phyloP scores from a whole-genome alignment of 2,329 filamentous ascomycete species.

The Aspergillus transmontanensis region DNA sequence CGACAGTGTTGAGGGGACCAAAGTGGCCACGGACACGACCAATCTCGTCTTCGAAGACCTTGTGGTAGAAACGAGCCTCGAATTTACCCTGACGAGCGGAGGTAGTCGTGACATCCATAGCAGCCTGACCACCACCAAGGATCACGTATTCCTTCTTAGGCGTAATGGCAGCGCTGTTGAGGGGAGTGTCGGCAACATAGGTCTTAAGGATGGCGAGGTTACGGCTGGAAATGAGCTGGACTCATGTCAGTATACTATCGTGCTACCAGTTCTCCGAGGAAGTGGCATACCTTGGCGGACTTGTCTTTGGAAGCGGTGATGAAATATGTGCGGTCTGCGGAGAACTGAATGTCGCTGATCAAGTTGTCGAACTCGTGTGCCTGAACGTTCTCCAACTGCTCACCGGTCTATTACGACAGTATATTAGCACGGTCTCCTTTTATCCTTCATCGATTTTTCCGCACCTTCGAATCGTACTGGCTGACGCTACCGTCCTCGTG shows the following conservation, averaged over 20 bases:
- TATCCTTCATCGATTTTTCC: constrained; percentile 13
- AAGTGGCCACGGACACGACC: constrained; percentile 97
- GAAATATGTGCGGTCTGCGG: constrained; percentile 91
- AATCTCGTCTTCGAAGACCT: constrained; percentile 98
- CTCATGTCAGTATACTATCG: constrained; percentile 20
- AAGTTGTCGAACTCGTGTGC: constrained; percentile 80
- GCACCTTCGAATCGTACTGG: constrained; percentile 85
- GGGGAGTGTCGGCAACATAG: constrained; percentile 86
- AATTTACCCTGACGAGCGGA: constrained; percentile 96
- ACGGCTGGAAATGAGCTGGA: constrained; percentile 75
- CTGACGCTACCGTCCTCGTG: constrained; percentile 96
- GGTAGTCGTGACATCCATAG: constrained; percentile 98
- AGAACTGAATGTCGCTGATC: constrained; percentile 95
- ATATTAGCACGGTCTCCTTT: not conserved
- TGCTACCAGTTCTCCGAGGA: not conserved
- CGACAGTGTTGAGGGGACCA: constrained; percentile 93
- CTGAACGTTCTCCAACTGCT: constrained; percentile 76
- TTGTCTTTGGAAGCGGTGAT: constrained; percentile 99
- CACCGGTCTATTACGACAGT: constrained; percentile 63
- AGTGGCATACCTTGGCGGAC: constrained; percentile 72
- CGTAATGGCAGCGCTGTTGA: constrained; percentile 94
- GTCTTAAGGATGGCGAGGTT: constrained; percentile 93
- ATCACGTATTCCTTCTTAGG: constrained; percentile 98
- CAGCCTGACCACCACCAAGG: constrained; percentile 94
- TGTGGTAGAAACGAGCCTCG: constrained; percentile 99